phyloP scores from a whole-genome alignment of 2,329 filamentous ascomycete species.

The Chrysoporthe puriensis region DNA sequence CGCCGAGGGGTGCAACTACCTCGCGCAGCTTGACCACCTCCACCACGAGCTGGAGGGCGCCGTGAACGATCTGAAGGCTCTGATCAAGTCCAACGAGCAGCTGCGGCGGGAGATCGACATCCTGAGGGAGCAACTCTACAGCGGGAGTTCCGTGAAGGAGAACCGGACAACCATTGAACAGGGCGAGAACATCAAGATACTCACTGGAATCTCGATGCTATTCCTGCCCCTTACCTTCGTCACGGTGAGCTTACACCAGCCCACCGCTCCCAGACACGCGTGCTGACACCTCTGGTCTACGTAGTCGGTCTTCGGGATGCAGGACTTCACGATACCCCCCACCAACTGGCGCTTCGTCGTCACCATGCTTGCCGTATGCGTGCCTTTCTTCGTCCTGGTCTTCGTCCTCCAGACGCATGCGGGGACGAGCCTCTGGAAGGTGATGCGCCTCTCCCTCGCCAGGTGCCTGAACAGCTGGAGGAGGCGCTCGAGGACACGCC shows the following conservation, averaged over 20 bases:
- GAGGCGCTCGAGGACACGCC: constrained; percentile 16
- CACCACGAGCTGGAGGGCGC: constrained; percentile 55
- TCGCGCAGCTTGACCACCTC: constrained; percentile 50
- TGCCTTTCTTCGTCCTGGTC: constrained; percentile 54
- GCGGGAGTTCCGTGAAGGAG: constrained; percentile 65
- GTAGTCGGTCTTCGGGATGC: constrained; percentile 59
- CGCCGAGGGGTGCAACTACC: constrained; percentile 51
- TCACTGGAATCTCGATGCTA: constrained; percentile 64
- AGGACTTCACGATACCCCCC: constrained; percentile 46
- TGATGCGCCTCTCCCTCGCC: constrained; percentile 24
- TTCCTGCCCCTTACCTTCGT: constrained; percentile 66
- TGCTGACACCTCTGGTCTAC: neutral
- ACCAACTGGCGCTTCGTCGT: constrained; percentile 50
- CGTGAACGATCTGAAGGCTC: constrained; percentile 51
- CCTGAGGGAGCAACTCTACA: constrained; percentile 65
- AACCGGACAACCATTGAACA: constrained; percentile 65
- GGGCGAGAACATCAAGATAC: constrained; percentile 63
- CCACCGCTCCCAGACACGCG: neutral
- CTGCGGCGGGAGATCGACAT: constrained; percentile 58
- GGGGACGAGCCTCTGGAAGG: constrained; percentile 36
- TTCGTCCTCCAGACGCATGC: constrained; percentile 49
- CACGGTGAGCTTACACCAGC: constrained; percentile 43
- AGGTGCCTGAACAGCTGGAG: constrained; percentile 14
- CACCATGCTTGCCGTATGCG: constrained; percentile 65
- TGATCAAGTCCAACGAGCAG: constrained; percentile 56